Evolutionary conservation across 805 yeast genomes (phyloP), one percentile per base, ranked within the genome.

Genomic region (Scheffersomyces ergatensis): DNA sequence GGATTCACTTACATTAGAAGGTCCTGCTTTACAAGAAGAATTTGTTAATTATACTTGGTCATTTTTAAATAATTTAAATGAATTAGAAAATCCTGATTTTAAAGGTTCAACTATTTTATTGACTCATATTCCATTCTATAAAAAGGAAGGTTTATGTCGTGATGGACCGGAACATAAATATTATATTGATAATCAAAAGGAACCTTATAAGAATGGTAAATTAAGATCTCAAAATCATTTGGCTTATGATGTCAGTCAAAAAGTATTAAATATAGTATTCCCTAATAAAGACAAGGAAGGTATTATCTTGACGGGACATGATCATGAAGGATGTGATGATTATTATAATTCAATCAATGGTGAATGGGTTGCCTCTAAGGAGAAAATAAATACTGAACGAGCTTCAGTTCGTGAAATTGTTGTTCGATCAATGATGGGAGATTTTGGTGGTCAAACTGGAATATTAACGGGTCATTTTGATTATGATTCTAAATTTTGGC

Each of bases 391-490:
- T 11, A 33, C 35, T 1, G 46, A 45, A 7, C 51, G 62, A 32
- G 53, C 57, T n/a, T 66, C 72, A 14, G 64, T 89, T 12, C 72
- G 80, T 42, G 98, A 92, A 62, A 68, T 86, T 42, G 92, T 95
- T 0, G 97, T 93, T 17, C 71, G 90, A 42, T 80, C 97, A 14
- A 85, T 92, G 81, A 93, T 93, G 98, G 99, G 99, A 14, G 97
- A 93, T 55, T 93, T 72, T 53, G 85, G 83, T 43, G 99, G 99
- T 2, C 86, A 85, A 52, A 77, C 89, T 2, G 99, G 98, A 0
- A 63, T 93, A 11, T 63, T 93, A 48, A 83, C 89, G 1, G 97
- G 95, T 2, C 78, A 72, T 38, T 84, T 77, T 58, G 70, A 79
- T 52, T 48, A 63, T 12, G 46, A 43, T 0, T 46, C 60, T 0